Conservation (phyloP, 129 eudicot genomes). For the Flaveria trinervia region DNA sequence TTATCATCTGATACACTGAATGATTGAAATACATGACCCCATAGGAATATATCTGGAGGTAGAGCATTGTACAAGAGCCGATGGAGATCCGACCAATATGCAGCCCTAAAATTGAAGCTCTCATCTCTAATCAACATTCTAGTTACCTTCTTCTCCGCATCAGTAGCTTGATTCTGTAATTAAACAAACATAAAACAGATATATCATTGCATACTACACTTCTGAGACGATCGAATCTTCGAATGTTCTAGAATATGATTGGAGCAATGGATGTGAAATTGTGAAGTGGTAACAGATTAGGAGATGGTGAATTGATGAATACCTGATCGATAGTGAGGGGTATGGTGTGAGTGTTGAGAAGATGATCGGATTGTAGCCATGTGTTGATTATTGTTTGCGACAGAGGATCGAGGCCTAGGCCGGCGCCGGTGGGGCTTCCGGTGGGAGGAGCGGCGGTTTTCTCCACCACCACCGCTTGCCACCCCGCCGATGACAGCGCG, state of each 20-base stretch:
- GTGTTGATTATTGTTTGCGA: constrained; percentile 47
- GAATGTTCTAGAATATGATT: too few relatives aligned
- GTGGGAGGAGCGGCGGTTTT: constrained; percentile 66
- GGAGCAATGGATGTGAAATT: too few relatives aligned
- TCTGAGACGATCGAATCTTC: too few relatives aligned
- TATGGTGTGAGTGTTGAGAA: constrained; percentile 46
- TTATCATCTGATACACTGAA: constrained; percentile 48
- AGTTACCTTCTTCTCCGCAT: constrained; percentile 50
- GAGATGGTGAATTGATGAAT: too few relatives aligned
- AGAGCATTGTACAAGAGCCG: constrained; percentile 60
- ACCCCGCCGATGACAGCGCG: constrained; percentile 66
- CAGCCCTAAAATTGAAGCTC: constrained; percentile 82
- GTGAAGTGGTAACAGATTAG: too few relatives aligned
- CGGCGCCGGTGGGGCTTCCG: constrained; percentile 88
- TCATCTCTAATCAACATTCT: constrained; percentile 64
- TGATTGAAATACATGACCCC: constrained; percentile 75
- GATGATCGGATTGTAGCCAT: constrained; percentile 55
- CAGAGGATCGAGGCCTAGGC: constrained; percentile 74
- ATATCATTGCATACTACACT: too few relatives aligned
- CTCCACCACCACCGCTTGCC: constrained; percentile 82
- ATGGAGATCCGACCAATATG: constrained; percentile 87
- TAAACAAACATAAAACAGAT: not conserved
- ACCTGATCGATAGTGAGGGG: constrained; percentile 84
- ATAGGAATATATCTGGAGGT: constrained; percentile 55
- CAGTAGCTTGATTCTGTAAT: constrained; percentile 65